A percentile compares a stretch with the other conserved stretches of the same genome.
Conservation (phyloP, 1,284 basidiomycete species). For the Puccinia polysora region DNA sequence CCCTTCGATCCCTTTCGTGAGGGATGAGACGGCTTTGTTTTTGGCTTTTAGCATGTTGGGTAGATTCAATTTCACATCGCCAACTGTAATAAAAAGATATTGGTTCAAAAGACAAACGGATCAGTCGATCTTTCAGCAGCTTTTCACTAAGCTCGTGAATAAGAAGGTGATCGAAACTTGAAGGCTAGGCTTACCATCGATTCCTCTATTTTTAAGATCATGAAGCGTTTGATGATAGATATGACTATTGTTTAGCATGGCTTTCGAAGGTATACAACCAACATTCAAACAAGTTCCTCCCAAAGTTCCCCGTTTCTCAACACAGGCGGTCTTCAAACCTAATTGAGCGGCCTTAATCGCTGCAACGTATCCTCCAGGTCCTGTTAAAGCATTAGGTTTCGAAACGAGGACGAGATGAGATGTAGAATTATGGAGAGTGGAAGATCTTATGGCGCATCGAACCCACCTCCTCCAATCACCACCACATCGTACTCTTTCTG, state of each 20-base stretch:
- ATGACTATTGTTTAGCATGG: conserved; percentile 89
- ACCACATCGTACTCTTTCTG: conserved; percentile 73
- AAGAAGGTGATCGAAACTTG: neutral
- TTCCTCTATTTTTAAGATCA: conserved; percentile 83
- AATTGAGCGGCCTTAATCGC: conserved; percentile 97
- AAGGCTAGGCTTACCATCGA: conserved; percentile 67
- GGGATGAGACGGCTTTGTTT: conserved; percentile 70
- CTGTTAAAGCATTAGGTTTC: conserved; percentile 54
- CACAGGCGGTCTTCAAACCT: conserved; percentile 90
- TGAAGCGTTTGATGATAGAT: conserved; percentile 89
- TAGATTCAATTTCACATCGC: conserved; percentile 76
- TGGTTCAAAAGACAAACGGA: neutral
- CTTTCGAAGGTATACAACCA: conserved; percentile 93
- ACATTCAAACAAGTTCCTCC: conserved; percentile 98
- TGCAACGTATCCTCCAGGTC: conserved; percentile 94
- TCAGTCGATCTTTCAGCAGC: neutral
- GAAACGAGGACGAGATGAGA: neutral
- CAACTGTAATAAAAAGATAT: conserved; percentile 56
- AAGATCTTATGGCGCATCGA: neutral
- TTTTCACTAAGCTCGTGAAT: neutral
- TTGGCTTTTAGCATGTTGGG: conserved; percentile 90
- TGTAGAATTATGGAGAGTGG: neutral
- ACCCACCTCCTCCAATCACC: conserved; percentile 80
- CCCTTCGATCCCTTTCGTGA: conserved; percentile 88
- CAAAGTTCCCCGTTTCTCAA: conserved; percentile 90